A percentile compares a stretch with the other conserved stretches of the same genome.
phyloP scores from a whole-genome alignment of 371 early-diverging fungal species.

The Circinella umbellata region DNA sequence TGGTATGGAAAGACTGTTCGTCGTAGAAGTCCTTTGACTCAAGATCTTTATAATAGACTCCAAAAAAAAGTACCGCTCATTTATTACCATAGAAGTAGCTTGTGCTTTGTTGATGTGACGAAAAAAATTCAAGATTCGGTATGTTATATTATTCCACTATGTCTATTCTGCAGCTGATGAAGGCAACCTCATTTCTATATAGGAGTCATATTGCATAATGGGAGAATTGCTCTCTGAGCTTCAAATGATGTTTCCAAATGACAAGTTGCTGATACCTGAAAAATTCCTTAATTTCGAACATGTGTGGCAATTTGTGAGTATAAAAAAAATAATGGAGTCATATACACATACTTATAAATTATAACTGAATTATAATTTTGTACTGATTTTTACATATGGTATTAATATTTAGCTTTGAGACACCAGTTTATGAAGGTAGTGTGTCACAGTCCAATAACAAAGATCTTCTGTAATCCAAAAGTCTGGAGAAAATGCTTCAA shows the following conservation, averaged over 20 bases:
- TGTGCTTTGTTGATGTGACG: constrained; percentile 25
- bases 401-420: constrained; percentile 22
- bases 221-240: neutral
- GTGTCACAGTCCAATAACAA: constrained; percentile 4
- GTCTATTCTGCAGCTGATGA: neutral
- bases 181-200: neutral
- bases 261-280: too few relatives aligned
- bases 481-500: neutral
- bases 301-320: constrained; percentile 32
- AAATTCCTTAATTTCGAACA: too few relatives aligned
- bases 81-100: constrained; percentile 27
- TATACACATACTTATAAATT: constrained; percentile 27
- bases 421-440: constrained; percentile 3
- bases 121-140: neutral
- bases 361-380: neutral
- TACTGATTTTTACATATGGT: neutral
- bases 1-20: constrained; percentile 1
- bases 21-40: neutral
- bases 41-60: constrained; percentile 27
- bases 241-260: too few relatives aligned
- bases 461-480: constrained; percentile 4
- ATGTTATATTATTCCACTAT: neutral
- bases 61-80: constrained; percentile 25
- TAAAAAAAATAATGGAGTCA: constrained; percentile 23
- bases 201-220: neutral